Conservation (phyloP, 2,329 filamentous ascomycete species). For the Aureobasidium vineae region DNA sequence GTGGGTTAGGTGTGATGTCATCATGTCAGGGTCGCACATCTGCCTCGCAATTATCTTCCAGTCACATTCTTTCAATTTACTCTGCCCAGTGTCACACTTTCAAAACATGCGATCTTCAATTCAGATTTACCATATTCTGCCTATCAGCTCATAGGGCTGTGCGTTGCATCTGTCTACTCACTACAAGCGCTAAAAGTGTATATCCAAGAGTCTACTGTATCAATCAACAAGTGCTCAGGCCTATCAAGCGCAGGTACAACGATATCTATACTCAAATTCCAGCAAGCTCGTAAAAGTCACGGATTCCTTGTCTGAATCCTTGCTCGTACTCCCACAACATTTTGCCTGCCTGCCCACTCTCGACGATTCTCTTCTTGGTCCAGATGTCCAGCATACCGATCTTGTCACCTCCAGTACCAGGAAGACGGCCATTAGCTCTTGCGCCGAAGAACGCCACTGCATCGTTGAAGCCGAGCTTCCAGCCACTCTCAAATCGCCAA, state of each 20-base stretch:
- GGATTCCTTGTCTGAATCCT: slow-evolving; percentile 49
- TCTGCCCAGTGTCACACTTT: too few species aligned
- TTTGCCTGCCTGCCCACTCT: slow-evolving; percentile 50
- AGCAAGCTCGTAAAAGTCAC: slow-evolving; percentile 42
- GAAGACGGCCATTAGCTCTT: slow-evolving; percentile 38
- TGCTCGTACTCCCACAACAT: slow-evolving; percentile 55
- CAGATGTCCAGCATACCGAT: slow-evolving; percentile 60
- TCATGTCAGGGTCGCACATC: neutral
- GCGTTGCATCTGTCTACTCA: neutral
- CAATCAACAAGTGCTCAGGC: neutral
- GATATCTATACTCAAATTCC: slow-evolving; percentile 30
- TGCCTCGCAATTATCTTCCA: neutral
- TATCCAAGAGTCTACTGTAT: neutral
- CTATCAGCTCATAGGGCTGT: neutral
- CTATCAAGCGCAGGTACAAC: neutral
- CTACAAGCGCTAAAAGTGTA: neutral
- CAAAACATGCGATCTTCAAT: too few species aligned
- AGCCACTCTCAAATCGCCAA: slow-evolving; percentile 56
- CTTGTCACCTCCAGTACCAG: slow-evolving; percentile 47
- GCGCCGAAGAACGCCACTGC: slow-evolving; percentile 53
- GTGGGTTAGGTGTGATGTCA: slow-evolving; percentile 3
- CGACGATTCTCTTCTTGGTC: slow-evolving; percentile 55
- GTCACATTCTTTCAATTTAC: too few species aligned
- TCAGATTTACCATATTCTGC: too few species aligned
- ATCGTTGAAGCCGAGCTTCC: slow-evolving; percentile 57